phyloP scores from a whole-genome alignment of 345 rosid genomes.

The Euphorbia peplus region DNA sequence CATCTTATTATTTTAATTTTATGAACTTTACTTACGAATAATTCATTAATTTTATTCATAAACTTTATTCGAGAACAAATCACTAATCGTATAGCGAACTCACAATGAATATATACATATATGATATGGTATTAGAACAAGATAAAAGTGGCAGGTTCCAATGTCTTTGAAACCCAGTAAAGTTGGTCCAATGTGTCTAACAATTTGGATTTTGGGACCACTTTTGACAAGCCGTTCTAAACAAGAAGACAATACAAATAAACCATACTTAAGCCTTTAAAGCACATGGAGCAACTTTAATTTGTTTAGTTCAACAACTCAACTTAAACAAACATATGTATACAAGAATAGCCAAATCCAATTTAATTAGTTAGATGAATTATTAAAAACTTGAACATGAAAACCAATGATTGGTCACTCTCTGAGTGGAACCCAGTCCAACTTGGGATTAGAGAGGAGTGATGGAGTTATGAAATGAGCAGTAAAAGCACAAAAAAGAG shows the following conservation, averaged over 20 bases:
- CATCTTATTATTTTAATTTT: too few relatives aligned
- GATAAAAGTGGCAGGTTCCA: neutral
- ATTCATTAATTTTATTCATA: too few relatives aligned
- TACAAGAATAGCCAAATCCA: constrained; percentile 4
- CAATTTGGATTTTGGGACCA: constrained; percentile 26
- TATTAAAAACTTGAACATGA: constrained; percentile 3
- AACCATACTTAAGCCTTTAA: neutral
- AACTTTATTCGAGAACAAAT: too few relatives aligned
- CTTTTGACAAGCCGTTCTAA: constrained; percentile 1
- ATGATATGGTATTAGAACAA: neutral
- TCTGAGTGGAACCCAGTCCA: constrained; percentile 17
- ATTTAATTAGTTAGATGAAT: neutral
- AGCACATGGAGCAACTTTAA: neutral
- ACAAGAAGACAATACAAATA: neutral
- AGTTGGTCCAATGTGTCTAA: constrained; percentile 13
- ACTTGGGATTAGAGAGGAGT: constrained; percentile 20
- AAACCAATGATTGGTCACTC: constrained; percentile 27
- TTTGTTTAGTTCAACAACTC: constrained; percentile 20
- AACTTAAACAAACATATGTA: constrained; percentile 5
- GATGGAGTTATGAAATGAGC: neutral
- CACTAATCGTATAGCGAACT: too few relatives aligned
- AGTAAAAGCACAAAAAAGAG: constrained; percentile 18
- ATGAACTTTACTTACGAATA: too few relatives aligned
- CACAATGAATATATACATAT: too few relatives aligned
- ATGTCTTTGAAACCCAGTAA: neutral